phyloP scores from a whole-genome alignment of 2,329 filamentous ascomycete species.

The Epichloe glyceriae region DNA sequence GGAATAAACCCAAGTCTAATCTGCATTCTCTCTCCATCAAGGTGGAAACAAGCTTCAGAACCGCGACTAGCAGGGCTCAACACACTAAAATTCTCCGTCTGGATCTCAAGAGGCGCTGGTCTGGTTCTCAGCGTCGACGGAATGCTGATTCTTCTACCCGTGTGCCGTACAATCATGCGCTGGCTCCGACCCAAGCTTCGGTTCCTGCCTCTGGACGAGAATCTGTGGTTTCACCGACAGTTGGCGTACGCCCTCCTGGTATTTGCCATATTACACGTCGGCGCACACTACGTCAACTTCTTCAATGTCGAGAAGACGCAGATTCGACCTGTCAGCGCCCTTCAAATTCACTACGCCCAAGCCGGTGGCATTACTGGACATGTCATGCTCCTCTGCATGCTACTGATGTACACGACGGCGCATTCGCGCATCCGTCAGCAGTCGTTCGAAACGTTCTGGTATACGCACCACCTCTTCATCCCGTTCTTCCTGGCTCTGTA shows the following conservation, averaged over 20 bases:
- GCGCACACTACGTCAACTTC: constrained; percentile 93
- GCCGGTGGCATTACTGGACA: constrained; percentile 90
- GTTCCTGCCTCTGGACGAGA: constrained; percentile 90
- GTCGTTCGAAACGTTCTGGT: constrained; percentile 98
- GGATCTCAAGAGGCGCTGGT: constrained; percentile 89
- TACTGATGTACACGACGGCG: constrained; percentile 93
- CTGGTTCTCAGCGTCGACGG: constrained; percentile 73
- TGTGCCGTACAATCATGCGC: constrained; percentile 83
- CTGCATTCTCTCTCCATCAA: constrained; percentile 21
- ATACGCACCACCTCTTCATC: constrained; percentile 96
- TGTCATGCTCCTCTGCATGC: constrained; percentile 97
- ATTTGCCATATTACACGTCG: constrained; percentile 66
- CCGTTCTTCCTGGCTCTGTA: constrained; percentile 90
- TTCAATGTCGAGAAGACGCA: constrained; percentile 85
- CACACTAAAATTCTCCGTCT: constrained; percentile 74
- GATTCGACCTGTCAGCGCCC: constrained; percentile 63
- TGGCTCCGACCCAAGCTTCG: constrained; percentile 74
- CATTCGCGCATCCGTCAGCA: constrained; percentile 91
- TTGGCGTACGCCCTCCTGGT: constrained; percentile 79
- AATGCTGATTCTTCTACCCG: constrained; percentile 80
- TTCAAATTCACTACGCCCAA: constrained; percentile 85
- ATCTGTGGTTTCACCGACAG: constrained; percentile 92
- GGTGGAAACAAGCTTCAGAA: constrained; percentile 67
- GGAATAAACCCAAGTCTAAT: neutral
- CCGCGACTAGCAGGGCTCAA: constrained; percentile 64